Percentiles rank a stretch among this genome's conserved stretches.
These are phyloP conservation scores for Gnetum montanum DNA, from an alignment of 75 land plant genomes.

Conservation along the genomic window DNA sequence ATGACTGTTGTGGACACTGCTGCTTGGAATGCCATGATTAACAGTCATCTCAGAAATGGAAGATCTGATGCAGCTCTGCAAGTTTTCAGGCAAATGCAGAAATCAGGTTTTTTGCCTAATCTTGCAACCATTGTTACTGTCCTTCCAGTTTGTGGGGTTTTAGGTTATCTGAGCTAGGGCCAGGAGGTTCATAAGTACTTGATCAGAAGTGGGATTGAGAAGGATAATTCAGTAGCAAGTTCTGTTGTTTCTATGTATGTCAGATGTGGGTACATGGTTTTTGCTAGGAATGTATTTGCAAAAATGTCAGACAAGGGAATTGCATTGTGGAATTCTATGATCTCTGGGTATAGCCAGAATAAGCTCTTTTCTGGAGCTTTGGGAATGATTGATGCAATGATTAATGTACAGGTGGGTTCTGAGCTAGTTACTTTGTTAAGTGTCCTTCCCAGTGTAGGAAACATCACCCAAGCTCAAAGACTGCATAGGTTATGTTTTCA, in stretches of 20 bases:
- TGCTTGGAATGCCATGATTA: conserved; percentile 20
- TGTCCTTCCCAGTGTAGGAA: too few species aligned
- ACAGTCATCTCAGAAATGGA: conserved; percentile 6
- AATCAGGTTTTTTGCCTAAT: conserved; percentile 16
- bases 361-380: conserved; percentile 27
- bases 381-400: conserved; percentile 17
- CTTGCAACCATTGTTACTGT: conserved; percentile 10
- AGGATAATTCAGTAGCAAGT: conserved; percentile 3
- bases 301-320: conserved; percentile 18
- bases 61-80: conserved; percentile 7
- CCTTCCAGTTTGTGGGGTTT: neutral
- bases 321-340: conserved; percentile 43
- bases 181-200: conserved; percentile 3
- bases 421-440: conserved; percentile 31
- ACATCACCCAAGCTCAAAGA: too few species aligned
- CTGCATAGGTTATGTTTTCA: too few species aligned
- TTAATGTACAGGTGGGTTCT: conserved; percentile 7
- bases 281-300: conserved; percentile 43
- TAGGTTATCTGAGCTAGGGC: conserved; percentile 2
- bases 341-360: conserved; percentile 38
- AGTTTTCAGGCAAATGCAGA: conserved; percentile 19
- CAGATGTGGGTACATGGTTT: conserved; percentile 35
- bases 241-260: conserved; percentile 8
- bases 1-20: conserved; percentile 8
- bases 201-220: conserved; percentile 6